Base-by-base conservation (phyloP, 2,329 filamentous ascomycete genomes). In the Paraphoma chrysanthemicola region DNA sequence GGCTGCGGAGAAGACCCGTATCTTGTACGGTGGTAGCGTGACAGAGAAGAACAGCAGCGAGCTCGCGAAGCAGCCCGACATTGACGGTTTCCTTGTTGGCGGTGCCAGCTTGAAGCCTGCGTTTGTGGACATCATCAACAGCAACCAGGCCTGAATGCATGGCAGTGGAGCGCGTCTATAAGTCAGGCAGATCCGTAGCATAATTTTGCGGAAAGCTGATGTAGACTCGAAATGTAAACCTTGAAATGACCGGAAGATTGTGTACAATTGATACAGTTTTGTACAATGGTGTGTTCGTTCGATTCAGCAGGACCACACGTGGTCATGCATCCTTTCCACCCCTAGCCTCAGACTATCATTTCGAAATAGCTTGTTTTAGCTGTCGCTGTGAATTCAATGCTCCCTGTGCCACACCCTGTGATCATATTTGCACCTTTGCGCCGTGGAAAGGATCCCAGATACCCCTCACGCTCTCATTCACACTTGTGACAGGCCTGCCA, bases 1-100 rank as follows among this genome's bases (percentile, higher is more conserved):
- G 77, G 91, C 90, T 54, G 88, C 93, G 45, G 92, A 96, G 64
- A 88, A 90, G 82, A 97, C 93, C 60, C 88, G 95, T 72, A 92
- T 99, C 78, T 89, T 99, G 77, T 99, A 99, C 81, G 95, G 95
- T 67, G 95, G 95, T 76, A 95, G 90, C 72, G 95, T 99, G 73
- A 96, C 86, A 77, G 95, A 97, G 86, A 97, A 97, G 90, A 99
- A 99, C 88, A 96, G 92, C 86, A 87, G 85, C 75, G 94, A 98
- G 64, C 86, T 99, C 72, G 88, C 90, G 78, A 94, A 93, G 85
- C 88, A 98, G 87, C 79, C 87, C 64, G 95, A 99, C 80, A 97
- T 99, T 79, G 95, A 99, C 80, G 95, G 95, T 57, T 98, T 98
- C 89, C 86, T 98, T 68, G 94, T 98, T 67, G 94, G 94, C 66